Base-by-base conservation (phyloP, 179 eudicot genomes). In the Nepenthes alata region DNA sequence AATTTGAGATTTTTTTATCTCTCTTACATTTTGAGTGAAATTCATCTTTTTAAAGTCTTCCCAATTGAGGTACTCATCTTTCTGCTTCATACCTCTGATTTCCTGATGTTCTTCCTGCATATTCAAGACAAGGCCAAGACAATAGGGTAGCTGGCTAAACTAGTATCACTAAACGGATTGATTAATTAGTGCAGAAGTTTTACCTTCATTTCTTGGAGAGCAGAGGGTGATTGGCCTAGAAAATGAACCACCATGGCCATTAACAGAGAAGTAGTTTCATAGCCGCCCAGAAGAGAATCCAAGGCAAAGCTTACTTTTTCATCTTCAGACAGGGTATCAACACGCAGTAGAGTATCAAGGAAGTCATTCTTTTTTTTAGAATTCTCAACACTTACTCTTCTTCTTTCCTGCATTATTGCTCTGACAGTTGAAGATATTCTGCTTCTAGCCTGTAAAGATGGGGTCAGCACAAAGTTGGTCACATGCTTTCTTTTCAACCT, bases 231-330 rank as follows among this genome's bases (percentile, higher is more conserved):
- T 51, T 72, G 80, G 38, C 76, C 81, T 59, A 83, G 76, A 66
- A 83, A 83, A 67, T 73, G 75, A 13, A 83, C 83, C 12, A 72
- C 59, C 78, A 80, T 73, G 57, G 85, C 74, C 77, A 83, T 58
- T 16, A 83, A 67, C 45, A 80, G 72, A 34, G 85, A 83, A 25
- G 88, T 83, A 61, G 88, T 83, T 70, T 83, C 88, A 72, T 83
- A 83, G 25, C 88, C 88, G 50, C 88, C 88, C 55, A 83, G 77
- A 51, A 83, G 77, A 67, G 85, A 78, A 74, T 83, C 88, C 78
- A 83, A 74, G 64, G 78, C 85, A 72, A 80, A 80, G 57, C 88
- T 80, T 61, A 83, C 83, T 80, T 80, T 83, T 72, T 83, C 88
- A 69, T 80, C 88, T 66, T 78, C 80, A 58, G 83, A 73, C 72